Percentiles rank a stretch among this genome's conserved stretches.
Conservation (phyloP, 441 rosid genomes). For the Gossypium schwendimanii region DNA sequence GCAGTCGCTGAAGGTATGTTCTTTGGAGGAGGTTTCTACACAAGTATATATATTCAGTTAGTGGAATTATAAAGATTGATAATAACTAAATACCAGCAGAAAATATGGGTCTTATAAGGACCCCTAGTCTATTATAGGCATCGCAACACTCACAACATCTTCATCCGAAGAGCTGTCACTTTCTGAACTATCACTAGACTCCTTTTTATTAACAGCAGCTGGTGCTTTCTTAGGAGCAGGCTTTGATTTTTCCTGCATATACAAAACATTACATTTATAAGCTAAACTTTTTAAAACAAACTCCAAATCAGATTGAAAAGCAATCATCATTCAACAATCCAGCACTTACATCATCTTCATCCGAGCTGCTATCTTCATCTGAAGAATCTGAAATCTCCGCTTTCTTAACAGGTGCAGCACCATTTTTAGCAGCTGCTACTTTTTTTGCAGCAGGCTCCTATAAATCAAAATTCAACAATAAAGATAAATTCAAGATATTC, state of each 20-base stretch:
- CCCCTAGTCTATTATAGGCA: not conserved
- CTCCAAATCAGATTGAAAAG: not conserved
- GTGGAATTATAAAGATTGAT: not conserved
- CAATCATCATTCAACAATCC: not conserved
- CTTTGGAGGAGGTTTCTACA: not conserved
- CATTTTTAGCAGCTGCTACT: conserved; percentile 15
- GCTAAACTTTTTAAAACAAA: not conserved
- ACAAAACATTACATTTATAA: not conserved
- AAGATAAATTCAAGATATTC: not conserved
- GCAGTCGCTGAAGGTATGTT: not conserved
- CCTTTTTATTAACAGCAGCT: not conserved
- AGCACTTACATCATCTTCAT: conserved; percentile 23
- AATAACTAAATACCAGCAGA: not conserved
- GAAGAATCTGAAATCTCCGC: conserved; percentile 25
- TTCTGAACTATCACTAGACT: conserved; percentile 1
- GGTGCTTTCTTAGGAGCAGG: conserved; percentile 5
- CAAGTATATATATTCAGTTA: not conserved
- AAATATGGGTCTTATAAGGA: not conserved
- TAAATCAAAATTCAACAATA: not conserved
- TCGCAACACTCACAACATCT: conserved; percentile 11
- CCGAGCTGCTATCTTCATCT: conserved; percentile 28
- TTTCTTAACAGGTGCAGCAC: conserved; percentile 22
- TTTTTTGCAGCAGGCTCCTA: conserved; percentile 2
- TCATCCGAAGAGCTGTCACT: conserved; percentile 13
- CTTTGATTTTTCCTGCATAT: conserved; percentile 12